Evolutionary conservation across 306 rosid species (phyloP).

Genomic region (Acmispon strigosus): DNA sequence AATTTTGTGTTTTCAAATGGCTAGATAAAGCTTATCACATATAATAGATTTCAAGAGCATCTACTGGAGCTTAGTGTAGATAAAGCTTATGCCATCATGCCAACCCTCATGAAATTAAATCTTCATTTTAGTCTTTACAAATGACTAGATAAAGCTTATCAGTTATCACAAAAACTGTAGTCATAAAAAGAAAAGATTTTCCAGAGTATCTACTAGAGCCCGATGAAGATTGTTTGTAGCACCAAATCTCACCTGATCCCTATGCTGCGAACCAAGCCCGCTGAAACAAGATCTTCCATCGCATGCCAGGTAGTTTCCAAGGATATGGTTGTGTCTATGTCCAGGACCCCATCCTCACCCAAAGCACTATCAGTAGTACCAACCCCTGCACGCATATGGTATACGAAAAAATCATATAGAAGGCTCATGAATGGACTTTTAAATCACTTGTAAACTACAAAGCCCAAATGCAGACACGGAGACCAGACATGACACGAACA

Average conservation of each 20-base stretch:
- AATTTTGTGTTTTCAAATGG: background rate
- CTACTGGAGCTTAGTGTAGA: background rate
- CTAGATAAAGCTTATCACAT: background rate
- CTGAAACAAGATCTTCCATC: conserved; percentile 81
- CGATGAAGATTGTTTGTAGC: background rate
- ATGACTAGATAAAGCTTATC: background rate
- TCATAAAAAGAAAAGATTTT: background rate
- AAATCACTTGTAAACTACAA: background rate
- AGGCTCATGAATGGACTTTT: background rate
- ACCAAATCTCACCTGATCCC: conserved; percentile 68
- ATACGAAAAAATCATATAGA: conserved; percentile 11
- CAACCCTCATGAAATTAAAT: background rate
- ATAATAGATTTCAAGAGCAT: background rate
- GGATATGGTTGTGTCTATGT: conserved; percentile 75
- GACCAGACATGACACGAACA: too few relatives aligned
- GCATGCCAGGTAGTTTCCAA: conserved; percentile 92
- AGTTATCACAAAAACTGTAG: background rate
- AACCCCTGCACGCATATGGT: conserved; percentile 50
- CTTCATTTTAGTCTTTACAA: background rate
- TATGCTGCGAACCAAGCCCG: conserved; percentile 89
- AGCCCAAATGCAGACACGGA: too few relatives aligned
- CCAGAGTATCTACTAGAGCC: background rate
- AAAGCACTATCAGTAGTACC: conserved; percentile 80
- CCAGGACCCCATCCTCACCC: conserved; percentile 79
- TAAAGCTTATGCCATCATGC: background rate